Conservation (phyloP, 208 protist genomes). For the Leishmania martiniquensis region DNA sequence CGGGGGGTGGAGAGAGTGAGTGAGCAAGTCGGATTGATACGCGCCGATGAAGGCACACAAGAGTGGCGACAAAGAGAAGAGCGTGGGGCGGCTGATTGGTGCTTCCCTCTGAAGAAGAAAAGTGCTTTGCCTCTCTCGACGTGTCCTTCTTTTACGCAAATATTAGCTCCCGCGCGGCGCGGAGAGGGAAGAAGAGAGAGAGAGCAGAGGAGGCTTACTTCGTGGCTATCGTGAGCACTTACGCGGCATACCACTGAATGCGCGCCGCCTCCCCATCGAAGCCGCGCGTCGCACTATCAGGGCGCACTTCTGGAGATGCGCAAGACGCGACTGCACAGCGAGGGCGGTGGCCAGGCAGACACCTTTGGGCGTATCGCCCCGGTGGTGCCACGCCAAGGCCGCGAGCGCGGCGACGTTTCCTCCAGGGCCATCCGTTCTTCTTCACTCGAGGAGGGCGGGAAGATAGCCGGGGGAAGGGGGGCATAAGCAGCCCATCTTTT, state of each 20-base stretch:
- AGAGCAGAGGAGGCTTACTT: neutral
- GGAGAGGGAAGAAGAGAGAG: neutral
- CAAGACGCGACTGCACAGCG: neutral
- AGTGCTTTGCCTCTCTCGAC: too few species aligned
- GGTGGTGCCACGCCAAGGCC: neutral
- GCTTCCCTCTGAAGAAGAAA: too few species aligned
- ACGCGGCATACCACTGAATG: neutral
- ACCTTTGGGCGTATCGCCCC: too few species aligned
- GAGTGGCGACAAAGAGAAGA: neutral
- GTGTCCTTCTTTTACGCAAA: neutral
- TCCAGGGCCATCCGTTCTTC: neutral
- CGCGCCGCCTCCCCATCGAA: neutral
- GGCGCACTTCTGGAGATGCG: neutral
- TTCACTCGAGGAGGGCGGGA: neutral
- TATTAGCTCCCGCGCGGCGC: neutral
- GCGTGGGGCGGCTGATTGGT: too few species aligned
- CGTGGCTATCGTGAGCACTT: neutral
- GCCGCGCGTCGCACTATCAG: too few species aligned
- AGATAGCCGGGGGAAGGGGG: neutral
- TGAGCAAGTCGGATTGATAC: too few species aligned
- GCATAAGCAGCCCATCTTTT: neutral
- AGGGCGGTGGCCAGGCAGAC: too few species aligned
- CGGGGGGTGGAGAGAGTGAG: neutral
- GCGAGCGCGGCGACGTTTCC: neutral
- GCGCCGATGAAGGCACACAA: neutral